phyloP scores from a whole-genome alignment of 2,329 filamentous ascomycete species.

The Incumbomyces delicatus region DNA sequence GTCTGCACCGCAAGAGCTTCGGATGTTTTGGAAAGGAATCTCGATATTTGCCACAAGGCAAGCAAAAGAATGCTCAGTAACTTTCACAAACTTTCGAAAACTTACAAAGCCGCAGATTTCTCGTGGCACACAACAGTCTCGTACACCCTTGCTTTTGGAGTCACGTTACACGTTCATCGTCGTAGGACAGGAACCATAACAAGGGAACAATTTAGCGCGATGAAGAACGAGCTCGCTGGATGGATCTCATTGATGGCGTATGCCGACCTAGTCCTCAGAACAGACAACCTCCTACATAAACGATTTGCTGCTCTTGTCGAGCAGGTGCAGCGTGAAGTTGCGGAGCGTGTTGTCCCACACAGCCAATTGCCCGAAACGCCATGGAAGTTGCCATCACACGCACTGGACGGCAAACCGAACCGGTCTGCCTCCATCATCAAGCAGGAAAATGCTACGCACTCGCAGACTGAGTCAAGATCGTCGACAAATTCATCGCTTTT shows the following conservation, averaged over 20 bases:
- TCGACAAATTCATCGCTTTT: no score
- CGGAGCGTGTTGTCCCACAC: slow-evolving; percentile 10
- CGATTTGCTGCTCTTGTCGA: slow-evolving; percentile 18
- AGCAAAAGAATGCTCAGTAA: slow-evolving; percentile 23
- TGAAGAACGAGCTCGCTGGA: slow-evolving; percentile 20
- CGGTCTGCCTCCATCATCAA: no score
- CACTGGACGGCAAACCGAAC: no score
- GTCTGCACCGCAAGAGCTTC: slow-evolving; percentile 31
- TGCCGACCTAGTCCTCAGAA: slow-evolving; percentile 18
- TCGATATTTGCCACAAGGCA: slow-evolving; percentile 24
- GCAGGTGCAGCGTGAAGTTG: slow-evolving; percentile 10
- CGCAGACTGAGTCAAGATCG: no score
- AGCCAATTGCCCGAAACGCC: no score
- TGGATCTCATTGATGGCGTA: slow-evolving; percentile 21
- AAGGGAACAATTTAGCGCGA: slow-evolving; percentile 18
- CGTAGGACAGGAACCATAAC: slow-evolving; percentile 11
- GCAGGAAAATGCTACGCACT: no score
- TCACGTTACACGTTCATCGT: slow-evolving; percentile 18
- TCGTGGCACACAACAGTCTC: slow-evolving; percentile 20
- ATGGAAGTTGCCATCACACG: no score
- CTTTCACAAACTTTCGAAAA: slow-evolving; percentile 19
- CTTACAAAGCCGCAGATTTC: slow-evolving; percentile 22
- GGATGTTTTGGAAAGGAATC: slow-evolving; percentile 24
- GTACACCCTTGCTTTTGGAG: slow-evolving; percentile 19
- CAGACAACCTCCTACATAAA: slow-evolving; percentile 17